phyloP scores from a whole-genome alignment of 768 basidiomycete genomes.

The Leccinum aurantiacum region DNA sequence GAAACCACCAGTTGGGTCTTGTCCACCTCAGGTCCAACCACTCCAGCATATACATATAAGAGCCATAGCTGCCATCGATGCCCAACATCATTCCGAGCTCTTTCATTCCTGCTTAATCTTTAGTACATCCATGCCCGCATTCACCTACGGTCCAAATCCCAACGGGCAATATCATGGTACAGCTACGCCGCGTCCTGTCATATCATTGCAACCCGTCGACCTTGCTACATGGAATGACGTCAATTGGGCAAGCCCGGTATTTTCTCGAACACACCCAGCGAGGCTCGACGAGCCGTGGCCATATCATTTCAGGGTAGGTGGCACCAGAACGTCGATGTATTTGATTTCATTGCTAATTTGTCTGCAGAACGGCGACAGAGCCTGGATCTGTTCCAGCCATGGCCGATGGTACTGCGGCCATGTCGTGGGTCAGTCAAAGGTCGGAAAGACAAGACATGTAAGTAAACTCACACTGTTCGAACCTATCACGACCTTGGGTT shows the following conservation, averaged over 20 bases:
- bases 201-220: slow-evolving; percentile 22
- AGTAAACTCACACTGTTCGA: slow-evolving; percentile 9
- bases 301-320: too few relatives aligned
- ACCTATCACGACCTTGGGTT: slow-evolving; percentile 17
- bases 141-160: slow-evolving; percentile 1
- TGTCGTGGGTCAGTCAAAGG: slow-evolving; percentile 44
- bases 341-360: slow-evolving; percentile 2
- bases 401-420: slow-evolving; percentile 54
- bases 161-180: background rate
- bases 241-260: slow-evolving; percentile 7
- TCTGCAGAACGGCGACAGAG: slow-evolving; percentile 44
- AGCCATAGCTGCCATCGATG: background rate
- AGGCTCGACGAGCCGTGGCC: too few relatives aligned
- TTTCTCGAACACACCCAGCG: too few relatives aligned
- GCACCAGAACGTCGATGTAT: background rate
- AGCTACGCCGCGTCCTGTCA: background rate
- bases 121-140: slow-evolving; percentile 5
- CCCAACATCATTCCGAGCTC: background rate
- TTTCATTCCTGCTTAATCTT: background rate
- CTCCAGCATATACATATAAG: slow-evolving; percentile 9
- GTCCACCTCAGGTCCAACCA: slow-evolving; percentile 8
- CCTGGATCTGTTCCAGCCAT: slow-evolving; percentile 52
- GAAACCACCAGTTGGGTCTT: slow-evolving; percentile 12
- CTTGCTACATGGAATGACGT: slow-evolving; percentile 30
- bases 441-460: slow-evolving; percentile 49